Base-by-base conservation (phyloP, 805 yeast genomes). In the Myxozyma neglecta region DNA sequence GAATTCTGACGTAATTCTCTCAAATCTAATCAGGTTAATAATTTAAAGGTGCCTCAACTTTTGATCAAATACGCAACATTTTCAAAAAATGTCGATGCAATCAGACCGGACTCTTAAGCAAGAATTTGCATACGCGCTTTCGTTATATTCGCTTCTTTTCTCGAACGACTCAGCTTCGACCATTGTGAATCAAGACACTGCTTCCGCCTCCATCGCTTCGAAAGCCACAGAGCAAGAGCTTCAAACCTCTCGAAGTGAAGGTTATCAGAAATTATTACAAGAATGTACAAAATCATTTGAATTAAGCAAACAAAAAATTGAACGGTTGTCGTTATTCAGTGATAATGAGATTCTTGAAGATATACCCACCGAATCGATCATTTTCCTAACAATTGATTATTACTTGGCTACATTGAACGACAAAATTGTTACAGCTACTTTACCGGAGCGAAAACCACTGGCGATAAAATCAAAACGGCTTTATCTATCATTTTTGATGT, bases 271-370 rank as follows among this genome's bases (percentile, higher is more conserved):
- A 11, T 7, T 52, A 13, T 45, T 63, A 3, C 37, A 36, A 16
- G 46, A 39, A 14, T 55, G 63, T 6, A 61, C 57, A n/a, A 20
- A 40, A 9, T 24, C 61, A 8, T 62, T 64, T 14, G 50, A 63
- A 18, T 16, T 34, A 3, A 36, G 56, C 9, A 40, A 53, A 32
- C 20, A 7, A 10, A 64, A 64, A 39, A 24, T 48, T 0, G 75
- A 78, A 11, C 74, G 75, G n/a, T 73, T 85, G 16, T 78, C 84
- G 1, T 72, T 90, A 29, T 90, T 89, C 75, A 87, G 93, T 68
- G 74, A 76, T 11, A 90, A 90, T 72, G 97, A 91, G 71, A 70
- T 79, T 0, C 60, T 88, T 1, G 88, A 85, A 0, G 97, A 91
- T 68, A 69, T 91, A 10, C 77, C 81, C 44, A 87, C 96, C 0